Evolutionary conservation across 352 stramenopile species (phyloP).

Genomic region (Stephanocyclus meneghinianus): DNA sequence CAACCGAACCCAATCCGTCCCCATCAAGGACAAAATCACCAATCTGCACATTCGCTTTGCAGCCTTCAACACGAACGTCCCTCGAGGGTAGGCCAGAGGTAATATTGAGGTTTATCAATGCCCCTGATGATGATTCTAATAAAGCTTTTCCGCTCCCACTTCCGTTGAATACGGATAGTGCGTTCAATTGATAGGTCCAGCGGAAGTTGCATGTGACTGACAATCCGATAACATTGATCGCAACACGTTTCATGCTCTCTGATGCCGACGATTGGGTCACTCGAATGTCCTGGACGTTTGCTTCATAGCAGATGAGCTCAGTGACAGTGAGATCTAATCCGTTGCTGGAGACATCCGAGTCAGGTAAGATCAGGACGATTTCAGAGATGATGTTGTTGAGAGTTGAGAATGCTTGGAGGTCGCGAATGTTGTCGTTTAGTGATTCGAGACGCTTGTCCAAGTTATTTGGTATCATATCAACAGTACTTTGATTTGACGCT

Average conservation of each 20-base stretch:
- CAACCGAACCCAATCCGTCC: slow-evolving; percentile 48
- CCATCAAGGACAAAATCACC: slow-evolving; percentile 55
- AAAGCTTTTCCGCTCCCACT: slow-evolving; percentile 34
- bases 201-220: slow-evolving; percentile 55
- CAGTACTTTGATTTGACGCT: no score
- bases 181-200: slow-evolving; percentile 51
- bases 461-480: no score
- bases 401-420: slow-evolving; percentile 16
- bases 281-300: slow-evolving; percentile 56
- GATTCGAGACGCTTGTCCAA: no score
- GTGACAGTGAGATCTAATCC: slow-evolving; percentile 54
- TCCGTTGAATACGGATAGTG: slow-evolving; percentile 33
- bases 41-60: slow-evolving; percentile 48
- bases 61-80: slow-evolving; percentile 38
- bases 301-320: slow-evolving; percentile 53
- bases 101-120: slow-evolving; percentile 28
- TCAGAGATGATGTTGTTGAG: slow-evolving; percentile 15
- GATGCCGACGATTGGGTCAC: slow-evolving; percentile 37
- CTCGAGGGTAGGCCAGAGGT: slow-evolving; percentile 22
- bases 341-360: slow-evolving; percentile 3
- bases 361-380: slow-evolving; percentile 7
- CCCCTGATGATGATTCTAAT: slow-evolving; percentile 26
- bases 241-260: slow-evolving; percentile 30
- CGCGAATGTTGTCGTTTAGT: background rate
- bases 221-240: slow-evolving; percentile 43